phyloP scores from a whole-genome alignment of 805 yeast genomes.

The Barnettozyma californica region DNA sequence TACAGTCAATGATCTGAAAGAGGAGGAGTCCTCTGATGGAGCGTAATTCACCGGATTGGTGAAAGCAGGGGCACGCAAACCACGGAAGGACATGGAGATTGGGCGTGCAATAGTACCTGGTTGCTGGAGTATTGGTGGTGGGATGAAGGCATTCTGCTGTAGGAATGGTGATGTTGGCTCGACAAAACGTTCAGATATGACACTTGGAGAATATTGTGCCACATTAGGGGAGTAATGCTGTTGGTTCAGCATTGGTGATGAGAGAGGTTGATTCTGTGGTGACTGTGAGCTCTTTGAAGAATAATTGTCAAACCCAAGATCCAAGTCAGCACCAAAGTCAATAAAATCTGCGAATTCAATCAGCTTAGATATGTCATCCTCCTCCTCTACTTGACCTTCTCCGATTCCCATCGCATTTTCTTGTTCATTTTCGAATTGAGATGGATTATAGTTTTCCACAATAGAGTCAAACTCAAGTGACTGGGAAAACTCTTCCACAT shows the following conservation, averaged over 20 bases:
- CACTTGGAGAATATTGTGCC: background rate
- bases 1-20: constrained; percentile 14
- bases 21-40: constrained; percentile 27
- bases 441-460: constrained; percentile 6
- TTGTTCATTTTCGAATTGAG: background rate
- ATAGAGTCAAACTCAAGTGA: constrained; percentile 17
- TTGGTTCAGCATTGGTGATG: constrained; percentile 15
- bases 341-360: constrained; percentile 42
- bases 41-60: constrained; percentile 29
- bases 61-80: constrained; percentile 55
- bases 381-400: constrained; percentile 8
- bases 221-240: background rate
- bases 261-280: constrained; percentile 2
- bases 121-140: constrained; percentile 4
- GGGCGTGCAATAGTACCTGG: constrained; percentile 25
- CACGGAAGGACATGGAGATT: constrained; percentile 51
- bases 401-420: background rate
- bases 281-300: background rate
- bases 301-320: constrained; percentile 27
- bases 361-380: constrained; percentile 34
- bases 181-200: background rate
- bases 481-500: constrained; percentile 24
- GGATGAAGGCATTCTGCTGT: constrained; percentile 16
- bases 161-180: constrained; percentile 16
- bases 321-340: constrained; percentile 40